Evolutionary conservation across 805 yeast genomes (phyloP), one percentile per base, ranked within the genome.

Genomic region (Soucietia sequanensis): DNA sequence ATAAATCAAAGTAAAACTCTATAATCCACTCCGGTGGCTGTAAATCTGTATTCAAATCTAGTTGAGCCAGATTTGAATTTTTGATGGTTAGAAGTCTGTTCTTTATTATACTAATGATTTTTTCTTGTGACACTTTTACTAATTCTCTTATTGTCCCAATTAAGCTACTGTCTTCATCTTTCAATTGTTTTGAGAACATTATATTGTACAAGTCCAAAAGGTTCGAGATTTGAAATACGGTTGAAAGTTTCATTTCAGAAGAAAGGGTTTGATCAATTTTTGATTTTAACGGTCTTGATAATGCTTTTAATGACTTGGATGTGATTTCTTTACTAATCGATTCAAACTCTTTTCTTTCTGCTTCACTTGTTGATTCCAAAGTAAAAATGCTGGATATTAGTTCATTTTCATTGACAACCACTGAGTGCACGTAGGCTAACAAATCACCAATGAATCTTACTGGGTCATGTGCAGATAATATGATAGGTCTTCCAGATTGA

Each of bases 351-450:
- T 52, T 42, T 9, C 43, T 38, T 15, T 50, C 52, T 2, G 48
- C 52, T 11, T 43, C 46, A 8, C 60, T 23, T 49, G 37, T 42
- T 3, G 17, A 31, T 1, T 38, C 48, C 4, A 52, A 25, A 5
- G 49, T 47, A 41, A 91, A 80, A 33, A 91, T 60, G 13, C 80
- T 70, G 6, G 71, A 70, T 4, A 91, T 71, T 20, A 82, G 70
- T 52, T 93, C 99, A 26, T 80, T 72, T 57, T 93, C 99, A 59
- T 87, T 86, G 4, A 89, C 95, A 20, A 89, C 80, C 4, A 86
- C 72, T 2, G 90, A 77, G 54, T 93, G 97, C 2, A 89, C 72
- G 65, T 84, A 85, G 0, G 98, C 98, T 24, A 93, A 63, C 21
- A 93, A 71, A 54, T 89, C 96, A 17, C 97, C 95, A 12, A 87